Conservation (phyloP, 768 basidiomycete genomes). For the Boletus sp. region DNA sequence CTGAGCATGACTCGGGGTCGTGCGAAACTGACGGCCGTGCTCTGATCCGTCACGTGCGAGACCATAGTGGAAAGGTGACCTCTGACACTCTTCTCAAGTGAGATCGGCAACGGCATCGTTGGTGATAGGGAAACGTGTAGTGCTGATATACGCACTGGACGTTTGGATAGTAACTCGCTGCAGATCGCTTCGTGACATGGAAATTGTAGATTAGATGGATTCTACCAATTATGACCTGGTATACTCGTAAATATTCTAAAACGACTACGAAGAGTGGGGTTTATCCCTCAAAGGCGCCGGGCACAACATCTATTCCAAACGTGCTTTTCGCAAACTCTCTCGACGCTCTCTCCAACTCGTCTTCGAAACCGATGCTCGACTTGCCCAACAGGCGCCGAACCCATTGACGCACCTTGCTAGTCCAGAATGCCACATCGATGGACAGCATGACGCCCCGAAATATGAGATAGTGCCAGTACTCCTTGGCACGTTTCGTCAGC, state of each 20-base stretch:
- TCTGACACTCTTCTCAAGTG: no score
- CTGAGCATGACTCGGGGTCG: no score
- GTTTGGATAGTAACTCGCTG: neutral
- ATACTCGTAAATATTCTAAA: no score
- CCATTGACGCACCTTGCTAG: slow-evolving; percentile 53
- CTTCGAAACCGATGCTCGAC: slow-evolving; percentile 63
- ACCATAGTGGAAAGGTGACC: no score
- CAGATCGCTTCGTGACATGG: no score
- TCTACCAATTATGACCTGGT: no score
- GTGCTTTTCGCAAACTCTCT: slow-evolving; percentile 73
- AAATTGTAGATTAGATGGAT: neutral
- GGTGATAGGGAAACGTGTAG: slow-evolving; percentile 76
- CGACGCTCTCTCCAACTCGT: slow-evolving; percentile 76
- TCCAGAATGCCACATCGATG: slow-evolving; percentile 73
- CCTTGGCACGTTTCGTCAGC: slow-evolving; percentile 42
- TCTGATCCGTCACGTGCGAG: no score
- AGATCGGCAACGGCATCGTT: slow-evolving; percentile 47
- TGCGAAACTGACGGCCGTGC: no score
- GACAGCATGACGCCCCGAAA: slow-evolving; percentile 66
- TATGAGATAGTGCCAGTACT: slow-evolving; percentile 56
- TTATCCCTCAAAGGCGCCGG: slow-evolving; percentile 51
- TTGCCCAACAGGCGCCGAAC: slow-evolving; percentile 40
- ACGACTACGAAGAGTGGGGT: no score
- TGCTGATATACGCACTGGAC: slow-evolving; percentile 43
- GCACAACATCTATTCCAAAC: slow-evolving; percentile 72